Percentiles rank a stretch among this genome's conserved stretches.
These are phyloP conservation scores for Aspergillus hancockii DNA, from an alignment of 495 filamentous ascomycete species.

Conservation along the genomic window DNA sequence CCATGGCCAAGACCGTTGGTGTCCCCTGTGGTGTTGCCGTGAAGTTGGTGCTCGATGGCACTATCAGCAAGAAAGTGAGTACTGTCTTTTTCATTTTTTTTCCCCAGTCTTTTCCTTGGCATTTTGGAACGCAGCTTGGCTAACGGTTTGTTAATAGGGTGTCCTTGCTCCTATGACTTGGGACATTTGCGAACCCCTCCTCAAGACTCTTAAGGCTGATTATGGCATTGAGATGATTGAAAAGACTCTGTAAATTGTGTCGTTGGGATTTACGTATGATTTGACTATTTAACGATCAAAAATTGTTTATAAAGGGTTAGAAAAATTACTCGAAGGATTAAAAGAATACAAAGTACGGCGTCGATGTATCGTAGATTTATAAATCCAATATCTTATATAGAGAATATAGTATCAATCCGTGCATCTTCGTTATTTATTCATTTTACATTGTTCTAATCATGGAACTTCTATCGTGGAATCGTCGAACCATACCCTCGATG, in stretches of 20 bases:
- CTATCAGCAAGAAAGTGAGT: conserved; percentile 64
- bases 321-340: conserved; percentile 8
- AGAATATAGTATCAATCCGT: not conserved
- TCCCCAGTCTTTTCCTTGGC: not conserved
- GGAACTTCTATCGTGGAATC: conserved; percentile 27
- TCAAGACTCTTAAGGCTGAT: conserved; percentile 66
- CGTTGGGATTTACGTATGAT: not conserved
- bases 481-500: conserved; percentile 18
- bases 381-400: not conserved
- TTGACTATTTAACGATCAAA: conserved; percentile 12
- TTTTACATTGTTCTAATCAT: conserved; percentile 24
- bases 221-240: conserved; percentile 55
- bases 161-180: conserved; percentile 78
- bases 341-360: not conserved
- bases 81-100: not conserved
- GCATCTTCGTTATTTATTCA: conserved; percentile 14
- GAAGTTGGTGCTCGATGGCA: conserved; percentile 82
- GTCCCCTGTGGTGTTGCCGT: conserved; percentile 63
- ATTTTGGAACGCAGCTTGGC: not conserved
- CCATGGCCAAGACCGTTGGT: conserved; percentile 87
- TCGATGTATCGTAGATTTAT: too few species aligned
- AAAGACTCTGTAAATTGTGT: conserved; percentile 38
- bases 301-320: conserved; percentile 14
- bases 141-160: conserved; percentile 39
- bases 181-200: conserved; percentile 67